Base-by-base conservation (phyloP, 257 asterid genomes). In the Solanum rostratum region DNA sequence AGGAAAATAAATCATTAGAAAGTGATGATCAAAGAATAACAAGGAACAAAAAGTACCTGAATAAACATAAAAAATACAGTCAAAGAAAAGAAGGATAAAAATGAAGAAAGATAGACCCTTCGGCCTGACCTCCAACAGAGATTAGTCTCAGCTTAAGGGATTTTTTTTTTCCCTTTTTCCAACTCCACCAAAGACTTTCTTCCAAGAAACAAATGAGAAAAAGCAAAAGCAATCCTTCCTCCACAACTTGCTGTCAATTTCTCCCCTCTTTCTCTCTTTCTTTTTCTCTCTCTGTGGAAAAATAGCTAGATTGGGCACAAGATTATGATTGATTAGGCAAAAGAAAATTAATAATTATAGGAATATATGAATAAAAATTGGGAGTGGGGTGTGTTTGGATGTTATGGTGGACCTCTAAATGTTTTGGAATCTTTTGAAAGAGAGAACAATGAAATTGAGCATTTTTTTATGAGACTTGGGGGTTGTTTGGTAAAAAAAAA, bases 361-460 rank as follows among this genome's bases (percentile, higher is more conserved):
- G 46, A 85, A 55, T 29, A 15, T 68, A 80, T 24, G 84, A 87
- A 85, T 78, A 79, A 62, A 85, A 66, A 30, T 15, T 82, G 59
- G 57, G 52, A 50, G 84, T 82, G 86, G 85, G 89, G 85, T 37
- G 18, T 84, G 66, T 71, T 81, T 70, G 68, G 81, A 82, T 78
- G 85, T 29, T 24, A 62, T 71, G 85, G 86, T 81, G 87, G 89
- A 65, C 84, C 86, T 82, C 69, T 80, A 81, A 76, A 71, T 81
- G 84, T 62, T 87, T 69, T 87, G 88, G 88, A 71, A 71, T 86
- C 84, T 85, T 86, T 84, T 65, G 55, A 55, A 27, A 66, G 74
- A 76, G 46, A 27, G 4, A 46, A 52, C 29, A 24, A 79, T 5
- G 43, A 45, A 29, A 82, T 41, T 16, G 73, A 27, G 53, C 43